Base-by-base conservation (phyloP, 2,329 filamentous ascomycete genomes). In the Cladorrhinum sp. region DNA sequence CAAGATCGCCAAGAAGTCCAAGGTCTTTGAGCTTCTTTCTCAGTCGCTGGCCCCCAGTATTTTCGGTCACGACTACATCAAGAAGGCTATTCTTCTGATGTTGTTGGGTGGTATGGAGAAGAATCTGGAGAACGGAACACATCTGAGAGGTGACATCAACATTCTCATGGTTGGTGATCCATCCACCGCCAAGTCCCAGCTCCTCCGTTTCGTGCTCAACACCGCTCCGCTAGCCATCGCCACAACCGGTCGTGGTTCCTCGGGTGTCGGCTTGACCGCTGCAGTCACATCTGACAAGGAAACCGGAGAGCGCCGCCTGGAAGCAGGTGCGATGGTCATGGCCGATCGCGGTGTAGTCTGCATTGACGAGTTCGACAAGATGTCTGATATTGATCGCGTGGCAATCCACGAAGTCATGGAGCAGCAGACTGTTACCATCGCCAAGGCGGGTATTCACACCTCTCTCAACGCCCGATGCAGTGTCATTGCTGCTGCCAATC, bases 391-490 rank as follows among this genome's bases (percentile, higher is more conserved):
- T 60, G 95, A 99, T 76, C 87, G 95, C 73, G 95, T 99, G 3
- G 95, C 95, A 51, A 99, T 99, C 68, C 95, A 99, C 84, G 95
- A 99, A 90, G 95, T 99, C 66, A 99, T 99, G 95, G 95, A 99
- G 77, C 95, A 99, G 78, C 95, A 99, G 77, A 99, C 95, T 0
- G 95, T 99, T 62, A 99, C 95, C 13, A 99, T 99, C 70, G 95
- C 95, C 56, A 99, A 99, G 78, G 95, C 95, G 1, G 95, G 95
- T 66, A 99, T 99, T 61, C 95, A 99, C 76, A 99, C 95, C 0
- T 96, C 93, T 2, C 81, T 99, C 62, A 99, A 99, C 72, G 95
- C 95, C 57, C 89, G 95, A 60, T 99, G 95, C 78, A 96, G 92
- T 76, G 95, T 99, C 63, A 85, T 99, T 69, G 95, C 95, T 48